phyloP scores from a whole-genome alignment of 2,329 filamentous ascomycete species.

The Neurospora crassa region DNA sequence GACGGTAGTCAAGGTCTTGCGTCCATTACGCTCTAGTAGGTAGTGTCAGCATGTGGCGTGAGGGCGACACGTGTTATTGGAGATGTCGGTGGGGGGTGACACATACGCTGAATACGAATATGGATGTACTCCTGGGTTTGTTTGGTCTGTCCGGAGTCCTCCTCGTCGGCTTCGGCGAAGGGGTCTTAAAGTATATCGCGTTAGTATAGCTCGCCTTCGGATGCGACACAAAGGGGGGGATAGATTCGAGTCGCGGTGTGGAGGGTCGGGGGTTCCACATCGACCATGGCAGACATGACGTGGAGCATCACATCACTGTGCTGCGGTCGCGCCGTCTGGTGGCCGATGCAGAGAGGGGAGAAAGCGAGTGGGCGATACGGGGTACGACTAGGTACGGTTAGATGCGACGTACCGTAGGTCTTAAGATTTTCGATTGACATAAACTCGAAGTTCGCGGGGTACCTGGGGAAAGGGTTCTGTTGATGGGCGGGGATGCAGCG shows the following conservation, averaged over 20 bases:
- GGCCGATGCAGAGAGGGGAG: not conserved
- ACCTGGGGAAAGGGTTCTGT: slow-evolving; percentile 44
- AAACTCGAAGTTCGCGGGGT: slow-evolving; percentile 70
- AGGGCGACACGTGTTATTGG: not conserved
- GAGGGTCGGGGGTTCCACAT: not conserved
- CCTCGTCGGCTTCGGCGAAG: slow-evolving; percentile 99
- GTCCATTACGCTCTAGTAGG: slow-evolving; percentile 91
- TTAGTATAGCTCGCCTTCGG: slow-evolving; percentile 12
- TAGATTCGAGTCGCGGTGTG: not conserved
- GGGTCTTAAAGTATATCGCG: slow-evolving; percentile 61
- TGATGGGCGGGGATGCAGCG: slow-evolving; percentile 32
- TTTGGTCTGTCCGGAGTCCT: slow-evolving; percentile 92
- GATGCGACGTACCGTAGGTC: slow-evolving; percentile 66
- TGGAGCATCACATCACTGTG: not conserved
- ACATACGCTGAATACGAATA: slow-evolving; percentile 98
- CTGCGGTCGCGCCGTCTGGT: not conserved
- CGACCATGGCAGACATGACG: not conserved
- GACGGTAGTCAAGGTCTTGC: slow-evolving; percentile 99
- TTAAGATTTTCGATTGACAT: slow-evolving; percentile 99
- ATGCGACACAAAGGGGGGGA: not conserved
- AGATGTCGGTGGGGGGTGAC: not conserved
- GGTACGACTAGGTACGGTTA: not conserved
- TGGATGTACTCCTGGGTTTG: slow-evolving; percentile 98
- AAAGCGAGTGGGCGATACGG: not conserved
- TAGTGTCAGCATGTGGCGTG: slow-evolving; percentile 28